phyloP scores from a whole-genome alignment of 306 rosid species.

The Benincasa hispida region DNA sequence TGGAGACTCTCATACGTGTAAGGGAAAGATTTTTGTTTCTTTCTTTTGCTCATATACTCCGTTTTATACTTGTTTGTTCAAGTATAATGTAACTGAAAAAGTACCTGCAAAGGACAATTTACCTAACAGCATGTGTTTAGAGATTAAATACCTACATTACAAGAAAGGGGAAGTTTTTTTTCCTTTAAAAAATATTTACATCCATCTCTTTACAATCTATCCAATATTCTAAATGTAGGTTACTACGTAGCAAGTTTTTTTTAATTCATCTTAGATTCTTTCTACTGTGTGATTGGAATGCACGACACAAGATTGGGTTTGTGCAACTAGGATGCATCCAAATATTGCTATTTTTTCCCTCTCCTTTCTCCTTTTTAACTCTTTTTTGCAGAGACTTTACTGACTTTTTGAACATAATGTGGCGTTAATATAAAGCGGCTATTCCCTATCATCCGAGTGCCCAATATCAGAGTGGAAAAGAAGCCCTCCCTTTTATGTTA shows the following conservation, averaged over 20 bases:
- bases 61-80: not conserved
- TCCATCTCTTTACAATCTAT: no score
- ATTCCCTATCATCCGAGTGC: not conserved
- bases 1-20: not conserved
- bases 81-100: not conserved
- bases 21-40: not conserved
- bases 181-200: no score
- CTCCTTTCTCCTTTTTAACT: not conserved
- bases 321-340: no score
- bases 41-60: not conserved
- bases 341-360: not conserved
- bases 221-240: no score
- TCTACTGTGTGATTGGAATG: no score
- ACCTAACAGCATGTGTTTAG: not conserved
- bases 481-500: not conserved
- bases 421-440: not conserved
- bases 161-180: not conserved
- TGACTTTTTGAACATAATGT: not conserved
- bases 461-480: not conserved
- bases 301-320: no score
- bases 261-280: no score
- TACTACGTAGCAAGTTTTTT: not conserved
- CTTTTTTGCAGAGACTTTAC: not conserved
- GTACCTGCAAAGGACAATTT: not conserved
- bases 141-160: not conserved